These are phyloP conservation scores for Lignosus rhinocerotis DNA, from an alignment of 1,284 basidiomycete species.

Conservation along the genomic window DNA sequence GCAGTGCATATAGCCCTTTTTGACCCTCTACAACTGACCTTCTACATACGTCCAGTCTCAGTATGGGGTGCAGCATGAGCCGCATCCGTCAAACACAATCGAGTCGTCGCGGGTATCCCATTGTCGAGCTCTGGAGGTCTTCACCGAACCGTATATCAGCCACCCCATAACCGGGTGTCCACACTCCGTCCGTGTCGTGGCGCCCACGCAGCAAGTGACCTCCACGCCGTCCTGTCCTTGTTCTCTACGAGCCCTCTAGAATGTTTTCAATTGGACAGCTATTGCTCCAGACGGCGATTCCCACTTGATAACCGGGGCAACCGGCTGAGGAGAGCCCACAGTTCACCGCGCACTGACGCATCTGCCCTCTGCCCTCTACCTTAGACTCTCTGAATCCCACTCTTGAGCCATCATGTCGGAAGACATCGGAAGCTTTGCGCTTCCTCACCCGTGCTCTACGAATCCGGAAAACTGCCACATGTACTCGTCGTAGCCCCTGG, in stretches of 20 bases:
- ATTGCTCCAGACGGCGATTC: conserved; percentile 21
- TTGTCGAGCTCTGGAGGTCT: not conserved
- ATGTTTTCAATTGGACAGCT: conserved; percentile 11
- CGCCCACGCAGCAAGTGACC: conserved; percentile 22
- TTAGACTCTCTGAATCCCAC: not conserved
- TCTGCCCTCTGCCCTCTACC: not conserved
- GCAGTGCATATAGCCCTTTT: conserved; percentile 8
- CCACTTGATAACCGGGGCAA: conserved; percentile 24
- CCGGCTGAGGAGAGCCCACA: conserved; percentile 14
- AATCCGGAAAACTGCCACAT: conserved; percentile 10
- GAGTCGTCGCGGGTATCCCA: not conserved
- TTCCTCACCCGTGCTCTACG: conserved; percentile 8
- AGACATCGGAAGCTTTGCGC: conserved; percentile 9
- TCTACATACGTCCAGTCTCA: not conserved
- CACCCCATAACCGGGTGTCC: conserved; percentile 7
- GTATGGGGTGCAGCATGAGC: not conserved
- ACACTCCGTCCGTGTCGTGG: conserved; percentile 19
- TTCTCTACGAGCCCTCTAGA: conserved; percentile 16
- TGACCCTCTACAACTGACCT: conserved; percentile 1
- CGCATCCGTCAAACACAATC: not conserved
- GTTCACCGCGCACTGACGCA: conserved; percentile 7
- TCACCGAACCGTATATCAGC: not conserved
- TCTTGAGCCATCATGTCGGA: conserved; percentile 4
- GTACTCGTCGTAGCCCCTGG: not conserved
- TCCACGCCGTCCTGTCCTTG: conserved; percentile 12